Evolutionary conservation across 2,329 filamentous ascomycete genomes (phyloP).

Genomic region (Penicillium sp.): DNA sequence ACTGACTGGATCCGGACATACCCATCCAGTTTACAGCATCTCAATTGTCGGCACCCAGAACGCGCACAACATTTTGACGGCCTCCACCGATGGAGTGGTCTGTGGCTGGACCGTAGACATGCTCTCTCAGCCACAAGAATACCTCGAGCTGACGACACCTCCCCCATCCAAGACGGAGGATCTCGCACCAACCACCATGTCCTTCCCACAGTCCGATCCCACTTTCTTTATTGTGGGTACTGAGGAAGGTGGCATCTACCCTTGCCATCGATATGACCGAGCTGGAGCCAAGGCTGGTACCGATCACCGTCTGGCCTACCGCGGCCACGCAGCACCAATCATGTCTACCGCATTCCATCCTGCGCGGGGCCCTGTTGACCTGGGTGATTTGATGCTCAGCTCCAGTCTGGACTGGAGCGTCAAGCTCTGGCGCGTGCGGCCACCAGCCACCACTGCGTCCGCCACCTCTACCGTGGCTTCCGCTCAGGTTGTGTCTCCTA

Average conservation of each 20-base stretch:
- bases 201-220: conserved; percentile 90
- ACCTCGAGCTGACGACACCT: conserved; percentile 82
- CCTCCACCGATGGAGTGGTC: conserved; percentile 92
- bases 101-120: conserved; percentile 98
- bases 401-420: conserved; percentile 95
- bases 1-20: conserved; percentile 89
- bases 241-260: conserved; percentile 94
- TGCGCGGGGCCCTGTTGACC: conserved; percentile 84
- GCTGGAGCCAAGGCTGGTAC: conserved; percentile 96
- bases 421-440: conserved; percentile 90
- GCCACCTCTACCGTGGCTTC: conserved; percentile 37
- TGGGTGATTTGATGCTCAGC: conserved; percentile 90
- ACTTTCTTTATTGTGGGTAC: conserved; percentile 97
- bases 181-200: conserved; percentile 88
- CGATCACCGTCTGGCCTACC: conserved; percentile 83
- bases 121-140: conserved; percentile 93
- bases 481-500: conserved; percentile 62
- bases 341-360: conserved; percentile 97
- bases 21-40: conserved; percentile 92
- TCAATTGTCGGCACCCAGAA: conserved; percentile 98
- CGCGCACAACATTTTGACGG: conserved; percentile 96
- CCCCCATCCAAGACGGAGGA: conserved; percentile 90
- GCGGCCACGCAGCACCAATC: conserved; percentile 87
- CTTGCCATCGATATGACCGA: conserved; percentile 94
- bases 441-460: conserved; percentile 42